Percentiles rank a stretch among this genome's conserved stretches.
phyloP scores from a whole-genome alignment of 2,329 filamentous ascomycete species.

The Rachicladosporium sp. region DNA sequence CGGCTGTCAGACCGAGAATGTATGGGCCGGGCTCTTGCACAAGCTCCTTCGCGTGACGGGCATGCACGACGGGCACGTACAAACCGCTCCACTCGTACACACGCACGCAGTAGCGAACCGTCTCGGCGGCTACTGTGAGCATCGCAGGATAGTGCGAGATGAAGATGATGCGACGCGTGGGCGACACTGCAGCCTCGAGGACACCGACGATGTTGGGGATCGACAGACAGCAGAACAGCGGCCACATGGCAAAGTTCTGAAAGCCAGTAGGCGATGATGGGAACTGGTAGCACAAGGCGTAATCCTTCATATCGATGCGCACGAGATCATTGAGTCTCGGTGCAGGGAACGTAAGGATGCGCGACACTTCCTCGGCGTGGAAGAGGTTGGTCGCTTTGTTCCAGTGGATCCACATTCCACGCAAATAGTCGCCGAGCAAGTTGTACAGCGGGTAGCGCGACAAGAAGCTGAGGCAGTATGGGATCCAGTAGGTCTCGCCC shows the following conservation, averaged over 20 bases:
- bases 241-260: conserved; percentile 99
- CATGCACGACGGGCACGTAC: conserved; percentile 93
- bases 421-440: conserved; percentile 86
- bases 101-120: conserved; percentile 82
- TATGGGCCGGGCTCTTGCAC: conserved; percentile 96
- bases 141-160: conserved; percentile 98
- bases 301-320: conserved; percentile 99
- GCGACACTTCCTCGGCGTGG: conserved; percentile 95
- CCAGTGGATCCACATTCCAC: conserved; percentile 99
- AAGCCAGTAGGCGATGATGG: conserved; percentile 94
- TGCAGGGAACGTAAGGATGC: conserved; percentile 94
- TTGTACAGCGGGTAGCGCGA: conserved; percentile 96
- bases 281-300: conserved; percentile 97
- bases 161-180: conserved; percentile 93
- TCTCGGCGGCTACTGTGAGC: conserved; percentile 90
- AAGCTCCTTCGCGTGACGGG: conserved; percentile 85
- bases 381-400: conserved; percentile 99
- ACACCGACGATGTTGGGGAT: conserved; percentile 98
- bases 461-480: conserved; percentile 94
- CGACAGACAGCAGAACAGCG: conserved; percentile 86
- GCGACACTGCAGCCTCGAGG: conserved; percentile 88
- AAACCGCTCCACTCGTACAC: conserved; percentile 98
- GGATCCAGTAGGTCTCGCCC: conserved; percentile 99
- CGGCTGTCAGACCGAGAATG: conserved; percentile 89
- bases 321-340: conserved; percentile 92